A percentile compares a stretch with the other conserved stretches of the same genome.
phyloP scores from a whole-genome alignment of 305 asterid genomes.

The Fraxinus sp. region DNA sequence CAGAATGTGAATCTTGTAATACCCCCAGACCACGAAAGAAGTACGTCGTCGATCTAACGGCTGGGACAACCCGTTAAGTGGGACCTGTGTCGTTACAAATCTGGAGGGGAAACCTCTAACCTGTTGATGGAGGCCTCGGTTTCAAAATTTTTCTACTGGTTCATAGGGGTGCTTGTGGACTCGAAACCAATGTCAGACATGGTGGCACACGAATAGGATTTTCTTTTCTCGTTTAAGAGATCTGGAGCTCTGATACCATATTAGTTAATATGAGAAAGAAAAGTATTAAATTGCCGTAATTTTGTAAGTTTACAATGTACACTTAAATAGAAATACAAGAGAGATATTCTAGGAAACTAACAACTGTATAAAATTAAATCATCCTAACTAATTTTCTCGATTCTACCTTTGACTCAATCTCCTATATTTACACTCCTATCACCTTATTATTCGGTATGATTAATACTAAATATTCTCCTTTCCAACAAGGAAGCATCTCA shows the following conservation, averaged over 20 bases:
- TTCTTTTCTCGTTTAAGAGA: background rate
- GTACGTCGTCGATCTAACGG: no score
- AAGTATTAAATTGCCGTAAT: background rate
- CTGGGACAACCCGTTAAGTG: no score
- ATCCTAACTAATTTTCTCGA: background rate
- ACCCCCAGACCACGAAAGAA: no score
- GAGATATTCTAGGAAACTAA: background rate
- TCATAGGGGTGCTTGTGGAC: background rate
- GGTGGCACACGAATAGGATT: background rate
- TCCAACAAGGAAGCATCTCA: constrained; percentile 13
- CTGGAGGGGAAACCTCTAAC: background rate
- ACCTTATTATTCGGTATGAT: background rate
- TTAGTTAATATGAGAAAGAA: background rate
- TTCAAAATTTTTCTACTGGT: background rate
- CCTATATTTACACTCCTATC: background rate
- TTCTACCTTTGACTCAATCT: background rate
- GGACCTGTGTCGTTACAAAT: no score
- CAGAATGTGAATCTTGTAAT: background rate
- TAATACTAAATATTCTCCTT: background rate
- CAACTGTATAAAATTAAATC: background rate
- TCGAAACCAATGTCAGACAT: background rate
- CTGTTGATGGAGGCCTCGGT: background rate
- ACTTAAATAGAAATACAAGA: background rate
- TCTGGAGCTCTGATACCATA: background rate
- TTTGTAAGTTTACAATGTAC: background rate